A percentile compares a stretch with the other conserved stretches of the same genome.
These are phyloP conservation scores for Nemania serpens DNA, from an alignment of 2,329 filamentous ascomycete genomes.

Conservation along the genomic window DNA sequence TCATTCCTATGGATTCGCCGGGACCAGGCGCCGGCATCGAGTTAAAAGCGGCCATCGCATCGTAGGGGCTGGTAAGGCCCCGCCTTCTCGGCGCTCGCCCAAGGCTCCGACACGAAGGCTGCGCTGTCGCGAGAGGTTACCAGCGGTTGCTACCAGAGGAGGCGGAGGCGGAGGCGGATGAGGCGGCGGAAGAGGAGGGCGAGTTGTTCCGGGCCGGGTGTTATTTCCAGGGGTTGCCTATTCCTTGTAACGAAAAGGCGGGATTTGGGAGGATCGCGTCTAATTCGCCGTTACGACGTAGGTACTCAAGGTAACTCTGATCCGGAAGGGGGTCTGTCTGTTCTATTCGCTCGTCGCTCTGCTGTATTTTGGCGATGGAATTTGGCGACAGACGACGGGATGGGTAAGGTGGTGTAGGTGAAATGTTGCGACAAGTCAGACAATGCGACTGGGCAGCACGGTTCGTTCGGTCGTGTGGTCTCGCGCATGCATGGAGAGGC, in stretches of 20 bases:
- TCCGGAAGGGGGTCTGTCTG: neutral
- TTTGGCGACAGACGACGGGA: too few relatives aligned
- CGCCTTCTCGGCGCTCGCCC: constrained; percentile 25
- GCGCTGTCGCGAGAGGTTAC: constrained; percentile 3
- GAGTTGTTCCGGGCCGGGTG: neutral
- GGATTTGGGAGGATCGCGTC: neutral
- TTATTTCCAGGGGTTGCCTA: too few relatives aligned
- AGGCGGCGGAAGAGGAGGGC: too few relatives aligned
- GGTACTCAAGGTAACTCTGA: neutral
- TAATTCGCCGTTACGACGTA: constrained; percentile 7
- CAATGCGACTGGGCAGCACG: neutral
- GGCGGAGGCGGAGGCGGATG: too few relatives aligned
- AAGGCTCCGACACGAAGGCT: constrained; percentile 9
- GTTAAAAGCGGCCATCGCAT: constrained; percentile 65
- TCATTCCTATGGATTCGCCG: constrained; percentile 54
- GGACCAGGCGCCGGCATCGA: constrained; percentile 56
- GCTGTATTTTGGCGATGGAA: neutral
- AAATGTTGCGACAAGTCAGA: neutral
- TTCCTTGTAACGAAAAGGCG: neutral
- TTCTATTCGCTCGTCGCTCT: neutral
- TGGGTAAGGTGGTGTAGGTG: neutral
- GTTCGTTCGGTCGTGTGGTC: constrained; percentile 5
- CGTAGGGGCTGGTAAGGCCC: constrained; percentile 40
- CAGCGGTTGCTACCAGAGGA: constrained; percentile 23
- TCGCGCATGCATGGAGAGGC: constrained; percentile 16